Percentiles rank a stretch among this genome's conserved stretches.
These are phyloP conservation scores for Cyanidioschyzon merolae DNA, from an alignment of 23 red algal genomes.

Conservation along the genomic window DNA sequence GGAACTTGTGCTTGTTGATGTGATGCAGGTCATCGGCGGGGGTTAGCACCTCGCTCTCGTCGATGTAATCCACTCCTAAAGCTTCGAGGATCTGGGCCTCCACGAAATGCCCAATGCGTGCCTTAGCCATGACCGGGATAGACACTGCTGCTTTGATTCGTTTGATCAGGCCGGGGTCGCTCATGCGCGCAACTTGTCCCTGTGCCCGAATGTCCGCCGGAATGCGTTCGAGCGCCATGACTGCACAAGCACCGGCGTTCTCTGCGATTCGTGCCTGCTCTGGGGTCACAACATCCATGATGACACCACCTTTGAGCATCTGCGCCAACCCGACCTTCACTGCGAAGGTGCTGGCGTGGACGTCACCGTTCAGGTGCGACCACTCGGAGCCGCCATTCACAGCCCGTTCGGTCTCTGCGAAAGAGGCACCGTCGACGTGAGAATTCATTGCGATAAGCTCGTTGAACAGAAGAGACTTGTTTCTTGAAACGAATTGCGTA, in stretches of 20 bases:
- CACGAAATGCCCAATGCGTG: slow-evolving; percentile 96
- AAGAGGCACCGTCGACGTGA: slow-evolving; percentile 13
- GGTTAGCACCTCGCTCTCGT: slow-evolving; percentile 95
- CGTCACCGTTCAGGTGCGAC: background rate
- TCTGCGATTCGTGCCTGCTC: slow-evolving; percentile 89
- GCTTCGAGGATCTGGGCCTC: slow-evolving; percentile 98
- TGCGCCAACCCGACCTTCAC: slow-evolving; percentile 97
- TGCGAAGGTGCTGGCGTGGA: slow-evolving; percentile 42
- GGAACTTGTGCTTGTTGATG: slow-evolving; percentile 91
- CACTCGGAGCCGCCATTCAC: slow-evolving; percentile 24
- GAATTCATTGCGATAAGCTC: background rate
- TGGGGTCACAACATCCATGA: slow-evolving; percentile 99
- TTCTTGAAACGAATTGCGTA: too few relatives aligned
- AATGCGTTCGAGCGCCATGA: slow-evolving; percentile 99
- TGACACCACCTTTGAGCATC: slow-evolving; percentile 99
- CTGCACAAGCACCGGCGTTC: slow-evolving; percentile 90
- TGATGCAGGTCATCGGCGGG: slow-evolving; percentile 95
- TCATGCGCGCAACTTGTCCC: slow-evolving; percentile 86
- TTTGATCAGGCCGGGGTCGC: slow-evolving; percentile 77
- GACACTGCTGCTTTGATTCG: slow-evolving; percentile 76
- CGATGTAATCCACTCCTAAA: slow-evolving; percentile 87
- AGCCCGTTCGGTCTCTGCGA: slow-evolving; percentile 22
- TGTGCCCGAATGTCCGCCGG: slow-evolving; percentile 89
- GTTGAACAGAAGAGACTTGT: background rate
- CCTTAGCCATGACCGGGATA: slow-evolving; percentile 99